These are phyloP conservation scores for Amanita phalloides DNA, from an alignment of 768 basidiomycete species.

Conservation along the genomic window DNA sequence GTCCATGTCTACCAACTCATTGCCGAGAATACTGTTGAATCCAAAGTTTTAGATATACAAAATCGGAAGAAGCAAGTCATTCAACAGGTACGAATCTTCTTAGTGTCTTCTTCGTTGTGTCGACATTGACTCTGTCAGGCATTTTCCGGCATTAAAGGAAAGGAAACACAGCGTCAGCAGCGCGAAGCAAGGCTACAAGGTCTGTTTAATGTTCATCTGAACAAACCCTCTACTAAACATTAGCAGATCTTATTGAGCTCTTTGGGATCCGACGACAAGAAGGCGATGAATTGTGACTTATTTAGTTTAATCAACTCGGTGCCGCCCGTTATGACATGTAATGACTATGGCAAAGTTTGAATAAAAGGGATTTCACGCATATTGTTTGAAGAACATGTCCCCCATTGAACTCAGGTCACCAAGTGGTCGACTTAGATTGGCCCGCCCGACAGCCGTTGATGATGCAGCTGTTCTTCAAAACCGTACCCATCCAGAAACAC, in stretches of 20 bases:
- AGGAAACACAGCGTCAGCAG: conserved; percentile 65
- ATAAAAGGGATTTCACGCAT: background rate
- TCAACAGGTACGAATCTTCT: conserved; percentile 40
- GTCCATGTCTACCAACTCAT: conserved; percentile 88
- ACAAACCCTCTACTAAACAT: background rate
- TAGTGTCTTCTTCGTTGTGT: background rate
- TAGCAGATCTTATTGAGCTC: conserved; percentile 47
- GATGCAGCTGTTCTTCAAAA: conserved; percentile 24
- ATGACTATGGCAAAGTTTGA: background rate
- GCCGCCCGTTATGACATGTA: background rate
- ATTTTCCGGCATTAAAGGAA: conserved; percentile 72
- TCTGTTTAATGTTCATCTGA: conserved; percentile 14
- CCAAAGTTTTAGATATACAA: conserved; percentile 83
- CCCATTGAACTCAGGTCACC: conserved; percentile 18
- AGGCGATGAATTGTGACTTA: background rate
- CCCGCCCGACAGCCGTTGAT: conserved; percentile 21
- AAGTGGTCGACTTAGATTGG: conserved; percentile 23
- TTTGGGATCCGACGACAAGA: conserved; percentile 16
- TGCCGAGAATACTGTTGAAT: conserved; percentile 82
- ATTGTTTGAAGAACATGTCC: conserved; percentile 18
- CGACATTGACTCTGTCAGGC: conserved; percentile 27
- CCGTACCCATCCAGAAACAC: conserved; percentile 27
- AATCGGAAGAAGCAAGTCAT: conserved; percentile 75
- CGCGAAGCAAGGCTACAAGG: conserved; percentile 79
- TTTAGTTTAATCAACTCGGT: background rate